Evolutionary conservation across 2,329 filamentous ascomycete species (phyloP), one percentile per base, ranked within the genome.

Genomic region (Xylariaceae sp.): DNA sequence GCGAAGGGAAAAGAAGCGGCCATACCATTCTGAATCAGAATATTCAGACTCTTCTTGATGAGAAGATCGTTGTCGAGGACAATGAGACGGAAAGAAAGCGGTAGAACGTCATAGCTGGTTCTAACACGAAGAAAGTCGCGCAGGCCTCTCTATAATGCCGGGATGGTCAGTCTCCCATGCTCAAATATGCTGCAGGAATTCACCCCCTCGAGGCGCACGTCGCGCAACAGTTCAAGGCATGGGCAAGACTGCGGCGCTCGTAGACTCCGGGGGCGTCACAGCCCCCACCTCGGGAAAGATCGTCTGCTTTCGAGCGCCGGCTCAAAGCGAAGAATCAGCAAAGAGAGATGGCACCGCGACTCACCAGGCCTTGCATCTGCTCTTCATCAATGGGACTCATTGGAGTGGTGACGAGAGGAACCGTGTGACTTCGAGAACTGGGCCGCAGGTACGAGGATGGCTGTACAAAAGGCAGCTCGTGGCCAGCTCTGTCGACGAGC

Each of bases 91-190:
- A 96, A 99, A 67, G 92, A 97, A 62, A 99, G 85, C 15, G 94
- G 94, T 52, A 99, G 82, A 67, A 99, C 94, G 77, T 99, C 94
- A 80, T 99, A 99, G 74, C 92, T 97, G 42, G 91, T 97, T 72
- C 94, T 88, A 68, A 95, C 88, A 76, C 92, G 96, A 73, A 99
- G 86, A 77, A 99, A 99, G 69, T 96, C 90, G 75, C 94, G 89
- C 70, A 97, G 92, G 64, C 89, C 88, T 79, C 88, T 88, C 92
- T 96, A 76, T 66, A 68, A 45, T 39, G n/a, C 15, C 52, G 42
- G 50, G 17, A 54, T 50, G 55, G 66, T 69, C 35, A 68, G 65
- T 58, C 42, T 58, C 15, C 15, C 11, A 53, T 50, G 34, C 42
- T 39, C 18, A 4, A n/a, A 47, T 10, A 9, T 8, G 15, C n/a